These are phyloP conservation scores for Monosporascus cannonballus DNA, from an alignment of 2,329 filamentous ascomycete genomes.

Conservation along the genomic window DNA sequence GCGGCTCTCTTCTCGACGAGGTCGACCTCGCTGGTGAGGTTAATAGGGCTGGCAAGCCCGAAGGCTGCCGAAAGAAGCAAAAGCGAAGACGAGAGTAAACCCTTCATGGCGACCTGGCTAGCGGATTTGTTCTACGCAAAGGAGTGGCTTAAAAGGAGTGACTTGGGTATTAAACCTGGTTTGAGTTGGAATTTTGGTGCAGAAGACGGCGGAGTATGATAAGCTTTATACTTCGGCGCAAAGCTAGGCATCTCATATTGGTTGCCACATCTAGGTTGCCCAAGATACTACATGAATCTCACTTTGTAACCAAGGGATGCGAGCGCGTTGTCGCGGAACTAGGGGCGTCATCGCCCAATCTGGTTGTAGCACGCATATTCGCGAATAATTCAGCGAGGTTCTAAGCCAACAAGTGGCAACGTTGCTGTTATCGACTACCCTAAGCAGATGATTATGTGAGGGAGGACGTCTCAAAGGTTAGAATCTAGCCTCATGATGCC, in stretches of 20 bases:
- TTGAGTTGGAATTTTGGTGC: neutral
- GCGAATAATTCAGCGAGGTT: neutral
- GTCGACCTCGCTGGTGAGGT: constrained; percentile 11
- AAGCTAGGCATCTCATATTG: neutral
- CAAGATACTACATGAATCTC: neutral
- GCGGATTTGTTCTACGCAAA: constrained; percentile 4
- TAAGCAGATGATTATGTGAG: neutral
- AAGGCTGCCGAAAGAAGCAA: constrained; percentile 20
- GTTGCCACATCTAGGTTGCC: neutral
- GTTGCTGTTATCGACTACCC: neutral
- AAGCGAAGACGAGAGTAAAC: constrained; percentile 11
- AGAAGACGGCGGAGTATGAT: neutral
- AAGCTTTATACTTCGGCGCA: neutral
- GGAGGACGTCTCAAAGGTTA: neutral
- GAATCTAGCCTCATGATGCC: neutral
- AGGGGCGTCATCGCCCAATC: neutral
- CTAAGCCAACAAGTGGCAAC: neutral
- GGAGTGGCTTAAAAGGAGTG: neutral
- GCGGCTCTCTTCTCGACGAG: constrained; percentile 16
- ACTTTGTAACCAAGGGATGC: neutral
- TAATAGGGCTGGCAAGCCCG: constrained; percentile 15
- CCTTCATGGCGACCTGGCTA: constrained; percentile 21
- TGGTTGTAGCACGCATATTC: neutral
- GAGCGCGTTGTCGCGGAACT: neutral
- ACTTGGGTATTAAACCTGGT: neutral